Conservation (phyloP, 352 stramenopile species). For the Phytophthora fragariaefolia region DNA sequence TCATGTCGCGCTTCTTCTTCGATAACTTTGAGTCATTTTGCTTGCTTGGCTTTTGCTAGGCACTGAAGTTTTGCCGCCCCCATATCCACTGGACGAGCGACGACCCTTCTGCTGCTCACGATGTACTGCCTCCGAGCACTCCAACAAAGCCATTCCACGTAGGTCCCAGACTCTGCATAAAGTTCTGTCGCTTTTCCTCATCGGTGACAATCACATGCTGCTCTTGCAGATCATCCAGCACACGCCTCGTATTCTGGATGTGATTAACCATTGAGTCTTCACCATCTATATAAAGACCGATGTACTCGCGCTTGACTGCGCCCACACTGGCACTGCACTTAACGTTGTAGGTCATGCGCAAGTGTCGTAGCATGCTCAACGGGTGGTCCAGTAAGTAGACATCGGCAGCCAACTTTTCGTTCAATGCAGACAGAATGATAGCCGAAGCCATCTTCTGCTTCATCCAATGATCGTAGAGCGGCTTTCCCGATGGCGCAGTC, state of each 20-base stretch:
- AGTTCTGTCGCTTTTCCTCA: constrained; percentile 16
- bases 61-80: background rate
- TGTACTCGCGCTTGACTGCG: constrained; percentile 6
- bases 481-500: too few species aligned
- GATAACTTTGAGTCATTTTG: too few species aligned
- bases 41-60: too few species aligned
- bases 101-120: constrained; percentile 12
- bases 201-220: too few species aligned
- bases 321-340: background rate
- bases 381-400: too few species aligned
- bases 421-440: background rate
- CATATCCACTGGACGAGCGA: background rate
- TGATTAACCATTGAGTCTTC: constrained; percentile 12
- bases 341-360: background rate
- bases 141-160: constrained; percentile 17
- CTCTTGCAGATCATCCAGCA: too few species aligned
- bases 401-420: background rate
- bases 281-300: constrained; percentile 1
- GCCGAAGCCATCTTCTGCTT: background rate
- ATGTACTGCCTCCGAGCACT: constrained; percentile 9
- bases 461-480: background rate
- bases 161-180: constrained; percentile 13
- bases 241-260: constrained; percentile 15
- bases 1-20: too few species aligned
- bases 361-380: background rate